These are phyloP conservation scores for Eruca vesicaria DNA, from an alignment of 441 rosid genomes.

Conservation along the genomic window DNA sequence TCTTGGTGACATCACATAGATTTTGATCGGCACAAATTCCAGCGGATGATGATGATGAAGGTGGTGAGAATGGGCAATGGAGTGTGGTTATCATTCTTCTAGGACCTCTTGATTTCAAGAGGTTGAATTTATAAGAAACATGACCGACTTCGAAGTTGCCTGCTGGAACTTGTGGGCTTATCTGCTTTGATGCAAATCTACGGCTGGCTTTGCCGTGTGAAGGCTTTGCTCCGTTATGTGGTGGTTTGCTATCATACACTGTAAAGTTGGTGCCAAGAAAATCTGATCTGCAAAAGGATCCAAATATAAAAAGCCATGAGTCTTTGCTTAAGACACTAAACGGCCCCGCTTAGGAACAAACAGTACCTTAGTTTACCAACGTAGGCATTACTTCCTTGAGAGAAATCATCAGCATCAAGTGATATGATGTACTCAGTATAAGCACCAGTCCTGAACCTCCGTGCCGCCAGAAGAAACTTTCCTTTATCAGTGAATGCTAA, in stretches of 20 bases:
- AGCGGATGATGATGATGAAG: slow-evolving; percentile 18
- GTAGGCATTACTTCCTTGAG: slow-evolving; percentile 92
- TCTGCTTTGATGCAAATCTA: slow-evolving; percentile 83
- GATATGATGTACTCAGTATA: slow-evolving; percentile 83
- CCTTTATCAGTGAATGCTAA: slow-evolving; percentile 78
- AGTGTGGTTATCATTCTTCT: slow-evolving; percentile 86
- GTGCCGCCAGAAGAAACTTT: slow-evolving; percentile 93
- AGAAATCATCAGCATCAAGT: slow-evolving; percentile 75
- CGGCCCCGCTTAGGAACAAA: not conserved
- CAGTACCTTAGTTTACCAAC: slow-evolving; percentile 82
- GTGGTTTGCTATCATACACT: slow-evolving; percentile 83
- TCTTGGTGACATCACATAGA: slow-evolving; percentile 24
- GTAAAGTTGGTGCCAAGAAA: slow-evolving; percentile 94
- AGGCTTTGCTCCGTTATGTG: slow-evolving; percentile 81
- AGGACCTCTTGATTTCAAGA: slow-evolving; percentile 91
- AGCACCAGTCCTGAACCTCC: slow-evolving; percentile 75
- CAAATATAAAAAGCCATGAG: not conserved
- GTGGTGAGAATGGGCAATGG: slow-evolving; percentile 47
- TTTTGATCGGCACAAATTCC: not conserved
- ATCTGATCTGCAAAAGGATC: slow-evolving; percentile 66
- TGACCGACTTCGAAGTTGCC: slow-evolving; percentile 89
- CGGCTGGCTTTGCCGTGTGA: slow-evolving; percentile 74
- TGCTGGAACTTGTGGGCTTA: slow-evolving; percentile 88
- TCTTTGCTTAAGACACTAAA: not conserved
- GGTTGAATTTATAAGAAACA: slow-evolving; percentile 86